A percentile compares a stretch with the other conserved stretches of the same genome.
Evolutionary conservation across 768 basidiomycete species (phyloP).

Genomic region (Tylopilus intermedius): DNA sequence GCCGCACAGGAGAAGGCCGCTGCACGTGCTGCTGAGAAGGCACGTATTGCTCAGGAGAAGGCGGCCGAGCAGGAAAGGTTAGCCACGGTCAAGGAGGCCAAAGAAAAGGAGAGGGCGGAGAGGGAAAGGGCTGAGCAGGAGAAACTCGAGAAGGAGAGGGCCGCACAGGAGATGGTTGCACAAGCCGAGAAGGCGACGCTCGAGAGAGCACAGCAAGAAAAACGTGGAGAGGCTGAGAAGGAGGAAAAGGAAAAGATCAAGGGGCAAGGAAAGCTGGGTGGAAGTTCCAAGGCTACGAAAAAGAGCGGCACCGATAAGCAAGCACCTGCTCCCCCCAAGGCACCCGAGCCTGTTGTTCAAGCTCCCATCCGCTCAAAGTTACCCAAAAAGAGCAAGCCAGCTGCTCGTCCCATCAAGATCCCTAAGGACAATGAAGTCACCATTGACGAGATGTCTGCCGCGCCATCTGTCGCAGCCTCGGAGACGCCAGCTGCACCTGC

Average conservation of each 20-base stretch:
- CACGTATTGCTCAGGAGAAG: constrained; percentile 50
- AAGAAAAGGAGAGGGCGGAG: constrained; percentile 33
- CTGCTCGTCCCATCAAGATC: constrained; percentile 52
- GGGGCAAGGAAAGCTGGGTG: constrained; percentile 22
- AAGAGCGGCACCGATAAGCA: constrained; percentile 20
- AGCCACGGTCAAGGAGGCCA: constrained; percentile 35
- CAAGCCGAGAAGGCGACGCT: constrained; percentile 35
- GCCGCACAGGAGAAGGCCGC: constrained; percentile 55
- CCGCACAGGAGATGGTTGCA: constrained; percentile 28
- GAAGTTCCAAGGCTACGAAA: constrained; percentile 24
- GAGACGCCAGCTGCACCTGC: constrained; percentile 42
- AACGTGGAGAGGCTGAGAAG: constrained; percentile 24
- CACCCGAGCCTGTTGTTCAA: constrained; percentile 43
- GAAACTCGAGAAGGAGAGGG: constrained; percentile 36
- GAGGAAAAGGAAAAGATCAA: constrained; percentile 30
- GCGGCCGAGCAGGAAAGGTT: constrained; percentile 48
- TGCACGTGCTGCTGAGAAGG: constrained; percentile 47
- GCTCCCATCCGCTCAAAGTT: constrained; percentile 76
- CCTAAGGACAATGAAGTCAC: constrained; percentile 53
- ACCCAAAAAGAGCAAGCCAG: constrained; percentile 76
- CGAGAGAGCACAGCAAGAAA: constrained; percentile 32
- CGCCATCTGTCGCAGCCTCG: constrained; percentile 43
- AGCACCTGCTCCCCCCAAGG: constrained; percentile 14
- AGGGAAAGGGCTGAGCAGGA: constrained; percentile 38
- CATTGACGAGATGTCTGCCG: constrained; percentile 38